Conservation (phyloP, 2,329 filamentous ascomycete species). For the Fusarium algeriense region DNA sequence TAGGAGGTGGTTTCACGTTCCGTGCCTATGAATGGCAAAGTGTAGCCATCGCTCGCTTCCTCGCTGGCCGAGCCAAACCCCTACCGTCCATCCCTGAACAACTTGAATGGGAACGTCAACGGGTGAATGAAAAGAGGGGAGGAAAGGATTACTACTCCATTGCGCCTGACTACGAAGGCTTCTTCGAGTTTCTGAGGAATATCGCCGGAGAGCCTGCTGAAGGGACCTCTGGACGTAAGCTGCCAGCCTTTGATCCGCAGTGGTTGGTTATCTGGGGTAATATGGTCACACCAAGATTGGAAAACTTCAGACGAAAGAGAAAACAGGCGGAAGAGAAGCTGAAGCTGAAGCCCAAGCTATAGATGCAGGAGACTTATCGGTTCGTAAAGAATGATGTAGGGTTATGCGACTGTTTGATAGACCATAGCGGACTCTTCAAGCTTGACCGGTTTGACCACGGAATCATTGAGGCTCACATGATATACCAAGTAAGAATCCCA, state of each 20-base stretch:
- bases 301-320: conserved; percentile 33
- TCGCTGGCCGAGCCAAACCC: conserved; percentile 18
- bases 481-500: no score
- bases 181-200: conserved; percentile 29
- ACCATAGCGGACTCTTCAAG: no score
- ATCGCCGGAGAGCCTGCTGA: conserved; percentile 31
- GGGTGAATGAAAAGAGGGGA: conserved; percentile 31
- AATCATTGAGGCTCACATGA: no score
- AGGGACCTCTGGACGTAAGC: conserved; percentile 18
- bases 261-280: conserved; percentile 37
- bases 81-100: conserved; percentile 21
- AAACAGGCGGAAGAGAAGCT: conserved; percentile 27
- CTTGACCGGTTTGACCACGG: no score
- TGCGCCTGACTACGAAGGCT: conserved; percentile 28
- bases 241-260: conserved; percentile 28
- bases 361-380: not conserved
- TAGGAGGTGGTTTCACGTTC: conserved; percentile 40
- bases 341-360: not conserved
- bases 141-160: conserved; percentile 41
- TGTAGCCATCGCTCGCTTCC: conserved; percentile 29
- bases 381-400: no score
- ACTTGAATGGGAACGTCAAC: conserved; percentile 36
- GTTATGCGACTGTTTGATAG: no score
- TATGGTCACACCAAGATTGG: conserved; percentile 22
- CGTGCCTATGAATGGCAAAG: conserved; percentile 42